Evolutionary conservation across 768 basidiomycete species (phyloP), one percentile per base, ranked within the genome.

Genomic region (Termitomyces titanicus): DNA sequence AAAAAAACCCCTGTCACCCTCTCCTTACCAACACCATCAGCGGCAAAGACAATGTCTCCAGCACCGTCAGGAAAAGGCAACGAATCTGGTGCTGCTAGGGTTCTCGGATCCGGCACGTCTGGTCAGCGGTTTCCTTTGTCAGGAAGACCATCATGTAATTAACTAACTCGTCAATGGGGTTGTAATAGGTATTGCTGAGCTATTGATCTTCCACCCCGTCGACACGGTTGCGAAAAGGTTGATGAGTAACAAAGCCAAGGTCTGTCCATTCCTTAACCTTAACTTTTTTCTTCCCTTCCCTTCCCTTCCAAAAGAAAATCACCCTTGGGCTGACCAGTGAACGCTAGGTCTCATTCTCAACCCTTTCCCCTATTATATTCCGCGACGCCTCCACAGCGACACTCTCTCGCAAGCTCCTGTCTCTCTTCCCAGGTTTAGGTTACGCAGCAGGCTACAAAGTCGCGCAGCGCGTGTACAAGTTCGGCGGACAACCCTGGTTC

Each of bases 361-460:
- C 82, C 8, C 73, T 92, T 35, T 86, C 85, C 47, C 70, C 81
- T 42, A 88, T 98, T 75, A 79, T 99, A 68, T 99, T 99, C 83
- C 82, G 89, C 27, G 88, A 94, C 38, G 75, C 87, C 29, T 89
- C 95, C 8, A 68, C 79, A 0, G 86, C 92, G 3, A 73, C 91
- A 2, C 53, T 90, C 1, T 72, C 76, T 6, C 76, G 75, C 38
- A 91, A 89, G 69, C 79, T 96, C 61, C 61, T 97, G 17, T 96
- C 94, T 3, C 81, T 99, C n/a, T 99, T 99, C 78, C 96, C 96
- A 34, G 96, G 94, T 51, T 84, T 99, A 3, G 96, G 96, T 2
- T 99, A 99, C 68, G 96, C 97, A 5, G 97, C 96, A 25, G 95
- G 97, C 5, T 99, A 98, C 85, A 99, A 98, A 72, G 75, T 98